Evolutionary conservation across 106 monocot species (phyloP).

Genomic region (Dendrobium catenatum): DNA sequence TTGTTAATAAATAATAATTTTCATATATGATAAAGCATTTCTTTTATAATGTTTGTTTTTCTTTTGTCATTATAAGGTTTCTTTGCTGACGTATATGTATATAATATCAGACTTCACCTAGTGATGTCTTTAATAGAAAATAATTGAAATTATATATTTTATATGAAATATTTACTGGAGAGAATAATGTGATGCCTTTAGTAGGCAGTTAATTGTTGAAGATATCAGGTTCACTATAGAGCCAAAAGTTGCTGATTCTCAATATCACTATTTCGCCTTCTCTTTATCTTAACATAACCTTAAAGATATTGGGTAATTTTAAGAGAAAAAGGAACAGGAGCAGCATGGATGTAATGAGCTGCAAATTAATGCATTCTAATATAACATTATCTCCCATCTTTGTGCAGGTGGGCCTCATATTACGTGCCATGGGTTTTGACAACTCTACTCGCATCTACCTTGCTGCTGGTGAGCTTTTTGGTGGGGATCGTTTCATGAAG

Average conservation of each 20-base stretch:
- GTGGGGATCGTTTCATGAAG: constrained; percentile 92
- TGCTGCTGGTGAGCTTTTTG: constrained; percentile 87
- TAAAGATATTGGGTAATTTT: not conserved
- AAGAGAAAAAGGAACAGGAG: not conserved
- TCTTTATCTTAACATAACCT: not conserved
- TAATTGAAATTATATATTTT: too few species aligned
- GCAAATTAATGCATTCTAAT: not conserved
- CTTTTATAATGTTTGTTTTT: too few species aligned
- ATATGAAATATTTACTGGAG: too few species aligned
- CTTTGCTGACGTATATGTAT: too few species aligned
- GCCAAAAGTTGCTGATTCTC: not conserved
- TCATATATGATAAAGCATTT: too few species aligned
- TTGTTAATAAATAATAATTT: too few species aligned
- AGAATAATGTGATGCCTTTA: too few species aligned
- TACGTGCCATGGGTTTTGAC: constrained; percentile 79
- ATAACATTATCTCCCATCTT: not conserved
- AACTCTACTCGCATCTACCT: constrained; percentile 83
- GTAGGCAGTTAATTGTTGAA: too few species aligned
- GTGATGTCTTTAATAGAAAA: too few species aligned
- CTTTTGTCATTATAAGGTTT: too few species aligned
- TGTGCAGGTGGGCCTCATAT: constrained; percentile 76
- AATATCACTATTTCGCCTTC: not conserved
- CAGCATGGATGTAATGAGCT: not conserved
- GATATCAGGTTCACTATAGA: too few species aligned
- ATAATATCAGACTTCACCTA: too few species aligned